Evolutionary conservation across 441 rosid genomes (phyloP), one percentile per base, ranked within the genome.

Genomic region (Adansonia gregorii): DNA sequence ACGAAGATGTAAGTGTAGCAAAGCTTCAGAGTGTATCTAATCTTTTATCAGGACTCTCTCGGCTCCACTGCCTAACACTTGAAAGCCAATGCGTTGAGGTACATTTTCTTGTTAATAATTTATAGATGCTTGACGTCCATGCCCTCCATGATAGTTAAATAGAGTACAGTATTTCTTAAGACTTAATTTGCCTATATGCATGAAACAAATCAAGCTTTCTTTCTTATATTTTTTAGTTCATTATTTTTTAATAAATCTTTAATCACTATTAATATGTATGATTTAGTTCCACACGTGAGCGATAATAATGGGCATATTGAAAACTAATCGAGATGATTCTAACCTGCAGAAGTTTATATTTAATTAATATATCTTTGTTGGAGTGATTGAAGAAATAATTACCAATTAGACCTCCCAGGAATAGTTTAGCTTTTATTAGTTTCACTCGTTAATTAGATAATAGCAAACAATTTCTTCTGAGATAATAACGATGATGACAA

Each of bases 71-170:
- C 72, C 78, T 91, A 80, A 88, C 87, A 20, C 90, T 94, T 46
- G 86, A 87, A 72, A 85, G 77, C 84, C 88, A 86, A 35, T 89
- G 91, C 46, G 73, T 94, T 8, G 91, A 89, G 98, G 98, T 92
- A 87, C n/a, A 66, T 73, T 78, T 43, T 59, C n/a, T 70, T 45
- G n/a, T 48, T 46, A 69, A 9, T 46, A 69, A 9, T 70, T 19
- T 76, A 17, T 64, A 39, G n/a, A 67, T 41, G 52, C 54, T 19
- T 65, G n/a, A 35, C 39, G 39, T 35, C 39, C 39, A 35, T 35
- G 14, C 54, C 14, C 0, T 12, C 54, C 54, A 49, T 49, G 15
- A 22, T 3, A n/a, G 4, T 6, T 35, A 20, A 20, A 27, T 67
- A 12, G n/a, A 49, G 54, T 12, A 15, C 14, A 49, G 14, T 49